phyloP scores from a whole-genome alignment of 2,329 filamentous ascomycete genomes.

The Colletotrichum lindemuthianum region DNA sequence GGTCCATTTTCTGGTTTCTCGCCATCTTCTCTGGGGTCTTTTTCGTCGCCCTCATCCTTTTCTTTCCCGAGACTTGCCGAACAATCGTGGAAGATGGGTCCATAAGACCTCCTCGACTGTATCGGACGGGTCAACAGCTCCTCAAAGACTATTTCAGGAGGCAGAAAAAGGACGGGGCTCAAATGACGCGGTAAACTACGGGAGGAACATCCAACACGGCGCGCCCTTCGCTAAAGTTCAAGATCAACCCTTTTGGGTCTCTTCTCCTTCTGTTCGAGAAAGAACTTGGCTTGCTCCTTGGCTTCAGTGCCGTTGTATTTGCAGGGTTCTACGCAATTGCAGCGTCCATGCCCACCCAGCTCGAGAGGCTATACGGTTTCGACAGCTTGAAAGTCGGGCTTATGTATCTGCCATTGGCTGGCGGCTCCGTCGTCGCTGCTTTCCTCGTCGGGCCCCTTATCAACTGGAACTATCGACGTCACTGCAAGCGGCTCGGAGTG shows the following conservation, averaged over 20 bases:
- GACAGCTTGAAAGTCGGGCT: slow-evolving; percentile 65
- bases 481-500: slow-evolving; percentile 64
- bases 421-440: slow-evolving; percentile 59
- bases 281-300: slow-evolving; percentile 56
- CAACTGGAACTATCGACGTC: slow-evolving; percentile 74
- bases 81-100: slow-evolving; percentile 64
- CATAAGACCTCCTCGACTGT: slow-evolving; percentile 50
- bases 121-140: slow-evolving; percentile 46
- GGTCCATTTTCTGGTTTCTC: slow-evolving; percentile 56
- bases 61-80: slow-evolving; percentile 58
- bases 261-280: slow-evolving; percentile 53
- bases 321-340: slow-evolving; percentile 61
- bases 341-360: slow-evolving; percentile 55
- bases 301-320: slow-evolving; percentile 56
- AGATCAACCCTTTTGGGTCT: slow-evolving; percentile 53
- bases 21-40: slow-evolving; percentile 44
- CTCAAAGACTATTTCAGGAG: slow-evolving; percentile 35
- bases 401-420: slow-evolving; percentile 62
- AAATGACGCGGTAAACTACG: slow-evolving; percentile 13
- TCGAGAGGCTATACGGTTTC: slow-evolving; percentile 66
- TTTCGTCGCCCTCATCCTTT: slow-evolving; percentile 48
- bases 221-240: slow-evolving; percentile 46
- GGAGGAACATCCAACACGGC: slow-evolving; percentile 35
- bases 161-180: slow-evolving; percentile 26
- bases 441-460: slow-evolving; percentile 63